Base-by-base conservation (phyloP, 148 eudicot species). In the Cornus florida region DNA sequence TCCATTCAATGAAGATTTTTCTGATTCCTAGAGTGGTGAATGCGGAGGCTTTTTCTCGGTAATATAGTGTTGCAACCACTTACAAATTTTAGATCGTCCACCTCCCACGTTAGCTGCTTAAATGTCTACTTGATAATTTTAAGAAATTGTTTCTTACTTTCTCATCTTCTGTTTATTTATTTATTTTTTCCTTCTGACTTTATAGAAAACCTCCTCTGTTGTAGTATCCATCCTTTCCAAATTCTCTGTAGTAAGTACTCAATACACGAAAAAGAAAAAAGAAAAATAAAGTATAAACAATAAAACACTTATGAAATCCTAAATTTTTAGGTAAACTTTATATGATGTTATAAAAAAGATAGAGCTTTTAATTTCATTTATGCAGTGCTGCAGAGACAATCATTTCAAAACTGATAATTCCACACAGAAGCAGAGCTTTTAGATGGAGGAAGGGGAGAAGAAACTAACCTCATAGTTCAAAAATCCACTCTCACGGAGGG, bases 401-500 rank as follows among this genome's bases (percentile, higher is more conserved):
- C 41, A 71, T 59, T 22, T 22, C 19, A 3, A 3, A 7, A 32
- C 14, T 24, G 75, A 62, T 13, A 80, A 24, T 60, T 64, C 22
- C 19, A 56, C 16, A 75, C 16, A 17, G 77, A 70, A 69, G 53
- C 32, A 56, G n/a, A 70, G 41, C 16, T 56, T 53, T 46, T 6
- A 43, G 19, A 72, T 28, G 19, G 43, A 73, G 10, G 70, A 35
- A 13, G n/a, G 19, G 5, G 75, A 78, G n/a, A 7, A 78, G 62
- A 71, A 59, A 66, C 88, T 5, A 62, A 92, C 98, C 98, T 94
- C 98, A 76, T 94, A 94, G 80, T 94, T 94, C 69, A 94, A 72
- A 82, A 80, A 88, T 67, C 91, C 95, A 84, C 94, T 91, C 87
- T 89, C 98, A 35, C 97, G 95, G 75, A 94, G 94, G 74, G 98